Evolutionary conservation across 192 early-diverging fungal genomes (phyloP).

Genomic region (Coemansia sp.): DNA sequence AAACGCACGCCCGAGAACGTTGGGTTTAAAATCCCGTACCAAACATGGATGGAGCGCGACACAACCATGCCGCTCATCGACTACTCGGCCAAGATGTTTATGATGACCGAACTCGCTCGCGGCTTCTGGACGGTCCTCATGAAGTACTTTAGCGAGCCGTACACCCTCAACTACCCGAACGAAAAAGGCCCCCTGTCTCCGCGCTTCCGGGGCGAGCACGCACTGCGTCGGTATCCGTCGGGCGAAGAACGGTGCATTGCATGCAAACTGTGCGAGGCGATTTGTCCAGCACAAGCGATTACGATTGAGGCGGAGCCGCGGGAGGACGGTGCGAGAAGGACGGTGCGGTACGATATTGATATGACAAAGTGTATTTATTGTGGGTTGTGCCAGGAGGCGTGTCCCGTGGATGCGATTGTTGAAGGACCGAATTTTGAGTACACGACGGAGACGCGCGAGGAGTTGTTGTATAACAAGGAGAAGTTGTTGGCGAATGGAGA

Average conservation of each 20-base stretch:
- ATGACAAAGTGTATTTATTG: conserved; percentile 99
- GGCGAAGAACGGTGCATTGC: conserved; percentile 99
- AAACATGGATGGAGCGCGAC: conserved; percentile 52
- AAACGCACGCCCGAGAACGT: conserved; percentile 30
- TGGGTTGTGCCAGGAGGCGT: conserved; percentile 96
- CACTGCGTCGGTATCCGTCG: conserved; percentile 89
- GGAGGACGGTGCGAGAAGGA: conserved; percentile 90
- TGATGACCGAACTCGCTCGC: conserved; percentile 88
- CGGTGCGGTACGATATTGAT: conserved; percentile 98
- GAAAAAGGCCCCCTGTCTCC: conserved; percentile 94
- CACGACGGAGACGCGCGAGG: conserved; percentile 95
- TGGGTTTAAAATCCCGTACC: conserved; percentile 37
- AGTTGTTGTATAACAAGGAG: conserved; percentile 97
- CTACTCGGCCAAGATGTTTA: conserved; percentile 71
- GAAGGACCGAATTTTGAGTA: conserved; percentile 97
- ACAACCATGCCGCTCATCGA: conserved; percentile 55
- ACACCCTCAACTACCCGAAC: conserved; percentile 93
- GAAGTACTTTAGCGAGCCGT: conserved; percentile 92
- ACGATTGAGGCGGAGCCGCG: conserved; percentile 97
- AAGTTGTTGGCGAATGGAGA: conserved; percentile 96
- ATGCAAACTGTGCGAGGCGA: conserved; percentile 96
- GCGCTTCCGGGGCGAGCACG: conserved; percentile 96
- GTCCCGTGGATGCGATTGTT: conserved; percentile 97
- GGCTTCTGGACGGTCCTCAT: conserved; percentile 91
- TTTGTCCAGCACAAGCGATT: conserved; percentile 97